Evolutionary conservation across 495 filamentous ascomycete species (phyloP).

Genomic region (Hapsidospora chrysogenum): DNA sequence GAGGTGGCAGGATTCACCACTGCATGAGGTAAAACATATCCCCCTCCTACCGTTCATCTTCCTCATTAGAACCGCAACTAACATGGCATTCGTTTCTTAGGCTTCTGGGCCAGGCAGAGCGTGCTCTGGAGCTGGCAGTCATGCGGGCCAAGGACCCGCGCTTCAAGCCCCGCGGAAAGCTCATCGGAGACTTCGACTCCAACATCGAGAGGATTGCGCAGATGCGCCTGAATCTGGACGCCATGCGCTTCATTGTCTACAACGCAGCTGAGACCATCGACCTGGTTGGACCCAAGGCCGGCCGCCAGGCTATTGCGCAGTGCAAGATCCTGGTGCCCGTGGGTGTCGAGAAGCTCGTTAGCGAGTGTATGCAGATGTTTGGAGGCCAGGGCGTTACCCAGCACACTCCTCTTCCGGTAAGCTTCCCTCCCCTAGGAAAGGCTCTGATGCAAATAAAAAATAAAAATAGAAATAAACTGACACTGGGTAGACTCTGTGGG

Average conservation of each 20-base stretch:
- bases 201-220: constrained; percentile 23
- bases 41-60: too few relatives aligned
- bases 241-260: constrained; percentile 16
- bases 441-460: too few relatives aligned
- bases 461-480: too few relatives aligned
- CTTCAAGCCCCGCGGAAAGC: constrained; percentile 20
- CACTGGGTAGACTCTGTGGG: too few relatives aligned
- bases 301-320: constrained; percentile 20
- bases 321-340: constrained; percentile 22
- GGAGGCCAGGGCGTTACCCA: constrained; percentile 23
- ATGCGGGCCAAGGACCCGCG: constrained; percentile 15
- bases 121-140: constrained; percentile 20
- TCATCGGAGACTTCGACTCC: constrained; percentile 22
- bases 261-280: constrained; percentile 25
- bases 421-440: too few relatives aligned
- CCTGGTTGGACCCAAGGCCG: constrained; percentile 18
- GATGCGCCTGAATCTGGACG: constrained; percentile 21
- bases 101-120: constrained; percentile 20
- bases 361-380: constrained; percentile 25
- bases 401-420: constrained; percentile 20
- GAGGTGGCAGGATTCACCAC: constrained; percentile 24
- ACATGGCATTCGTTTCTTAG: too few relatives aligned
- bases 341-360: constrained; percentile 17
- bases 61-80: too few relatives aligned
- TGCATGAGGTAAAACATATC: too few relatives aligned